A percentile compares a stretch with the other conserved stretches of the same genome.
Conservation (phyloP, 2,329 filamentous ascomycete species). For the Sclerotinia trifoliorum region DNA sequence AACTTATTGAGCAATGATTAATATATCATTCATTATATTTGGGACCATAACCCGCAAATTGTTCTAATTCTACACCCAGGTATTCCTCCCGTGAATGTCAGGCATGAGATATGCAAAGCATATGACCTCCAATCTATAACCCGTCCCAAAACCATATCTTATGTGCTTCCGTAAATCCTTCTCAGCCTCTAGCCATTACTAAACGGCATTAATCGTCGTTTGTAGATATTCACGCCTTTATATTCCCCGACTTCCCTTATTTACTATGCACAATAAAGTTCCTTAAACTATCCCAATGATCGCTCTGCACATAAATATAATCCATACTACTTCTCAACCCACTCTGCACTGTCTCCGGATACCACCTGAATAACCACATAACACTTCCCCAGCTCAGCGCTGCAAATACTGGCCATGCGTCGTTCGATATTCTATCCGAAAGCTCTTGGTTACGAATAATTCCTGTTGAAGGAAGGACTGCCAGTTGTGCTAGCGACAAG, state of each 20-base stretch:
- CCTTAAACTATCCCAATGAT: conserved; percentile 82
- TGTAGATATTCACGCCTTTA: neutral
- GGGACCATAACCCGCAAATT: neutral
- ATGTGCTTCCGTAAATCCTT: neutral
- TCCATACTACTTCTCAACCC: conserved; percentile 94
- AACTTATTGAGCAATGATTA: neutral
- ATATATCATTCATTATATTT: conserved; percentile 12
- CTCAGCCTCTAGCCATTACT: neutral
- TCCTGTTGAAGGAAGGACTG: conserved; percentile 63
- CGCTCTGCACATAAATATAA: conserved; percentile 90
- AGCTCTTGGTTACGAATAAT: conserved; percentile 49
- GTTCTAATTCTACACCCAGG: conserved; percentile 16
- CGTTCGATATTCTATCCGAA: conserved; percentile 54
- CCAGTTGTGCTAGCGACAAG: conserved; percentile 78
- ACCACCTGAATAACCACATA: conserved; percentile 92
- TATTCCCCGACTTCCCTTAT: conserved; percentile 37
- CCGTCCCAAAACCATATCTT: neutral
- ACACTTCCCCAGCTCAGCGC: conserved; percentile 87
- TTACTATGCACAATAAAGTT: conserved; percentile 87
- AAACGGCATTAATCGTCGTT: neutral
- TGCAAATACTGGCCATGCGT: conserved; percentile 92
- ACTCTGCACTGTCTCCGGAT: conserved; percentile 86
- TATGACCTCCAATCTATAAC: conserved; percentile 11
- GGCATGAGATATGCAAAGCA: conserved; percentile 1
- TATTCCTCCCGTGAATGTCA: neutral